Conservation (phyloP, 176 grass and related monocot genomes). For the Musa troglodytarum region DNA sequence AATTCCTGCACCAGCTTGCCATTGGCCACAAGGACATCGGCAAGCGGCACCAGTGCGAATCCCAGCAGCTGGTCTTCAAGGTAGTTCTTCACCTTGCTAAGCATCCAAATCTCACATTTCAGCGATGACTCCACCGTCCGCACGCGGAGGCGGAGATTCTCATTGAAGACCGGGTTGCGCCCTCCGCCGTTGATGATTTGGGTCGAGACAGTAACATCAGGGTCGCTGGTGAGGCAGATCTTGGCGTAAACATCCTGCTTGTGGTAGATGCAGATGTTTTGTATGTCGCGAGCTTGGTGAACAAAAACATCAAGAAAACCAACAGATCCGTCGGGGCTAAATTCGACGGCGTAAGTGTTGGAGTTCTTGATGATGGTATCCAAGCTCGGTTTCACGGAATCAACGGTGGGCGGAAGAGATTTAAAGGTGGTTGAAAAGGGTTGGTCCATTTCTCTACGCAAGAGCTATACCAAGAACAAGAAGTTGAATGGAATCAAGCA, state of each 20-base stretch:
- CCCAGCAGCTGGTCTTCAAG: constrained; percentile 5
- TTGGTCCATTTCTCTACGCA: not conserved
- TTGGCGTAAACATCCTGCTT: constrained; percentile 8
- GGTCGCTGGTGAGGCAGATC: constrained; percentile 2
- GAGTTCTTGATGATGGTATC: not conserved
- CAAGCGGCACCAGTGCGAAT: constrained; percentile 5
- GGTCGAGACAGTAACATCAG: not conserved
- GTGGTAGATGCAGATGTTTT: constrained; percentile 9
- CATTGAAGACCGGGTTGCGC: not conserved
- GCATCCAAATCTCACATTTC: constrained; percentile 16
- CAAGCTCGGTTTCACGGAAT: not conserved
- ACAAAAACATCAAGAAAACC: not conserved
- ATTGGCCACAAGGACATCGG: constrained; percentile 36
- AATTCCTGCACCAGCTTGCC: constrained; percentile 50
- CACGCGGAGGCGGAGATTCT: not conserved
- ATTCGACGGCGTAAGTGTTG: not conserved
- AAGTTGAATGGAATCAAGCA: not conserved
- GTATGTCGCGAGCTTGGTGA: constrained; percentile 4
- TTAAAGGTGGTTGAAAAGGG: not conserved
- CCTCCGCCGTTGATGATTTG: not conserved
- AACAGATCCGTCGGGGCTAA: not conserved
- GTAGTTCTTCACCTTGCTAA: constrained; percentile 14
- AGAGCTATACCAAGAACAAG: not conserved
- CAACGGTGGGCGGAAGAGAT: not conserved
- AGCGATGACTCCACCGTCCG: not conserved